Conservation (phyloP, 2,329 filamentous ascomycete species). For the Ceratocystis ficicola region DNA sequence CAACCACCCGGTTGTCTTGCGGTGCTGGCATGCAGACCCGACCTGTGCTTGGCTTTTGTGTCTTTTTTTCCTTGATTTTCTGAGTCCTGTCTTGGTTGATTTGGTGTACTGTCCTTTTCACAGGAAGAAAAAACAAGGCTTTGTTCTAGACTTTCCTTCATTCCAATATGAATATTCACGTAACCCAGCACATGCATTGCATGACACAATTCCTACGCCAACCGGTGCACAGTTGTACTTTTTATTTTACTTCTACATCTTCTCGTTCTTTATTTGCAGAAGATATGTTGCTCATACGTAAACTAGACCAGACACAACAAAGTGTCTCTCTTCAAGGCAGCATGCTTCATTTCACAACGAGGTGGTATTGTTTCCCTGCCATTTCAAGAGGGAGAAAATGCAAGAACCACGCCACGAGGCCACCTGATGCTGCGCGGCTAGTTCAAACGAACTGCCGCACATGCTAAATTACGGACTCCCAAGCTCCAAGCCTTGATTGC, state of each 20-base stretch:
- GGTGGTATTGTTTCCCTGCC: not conserved
- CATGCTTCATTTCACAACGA: slow-evolving; percentile 2
- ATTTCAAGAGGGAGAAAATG: not conserved
- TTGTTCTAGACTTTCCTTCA: not conserved
- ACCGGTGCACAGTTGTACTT: not conserved
- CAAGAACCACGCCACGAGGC: not conserved
- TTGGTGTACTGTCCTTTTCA: too few species aligned
- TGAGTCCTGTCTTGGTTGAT: not conserved
- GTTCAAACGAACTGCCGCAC: not conserved
- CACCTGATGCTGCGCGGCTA: too few species aligned
- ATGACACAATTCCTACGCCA: not conserved
- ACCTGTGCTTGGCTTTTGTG: not conserved
- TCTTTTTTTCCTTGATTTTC: not conserved
- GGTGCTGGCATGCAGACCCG: not conserved
- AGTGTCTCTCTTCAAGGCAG: not conserved
- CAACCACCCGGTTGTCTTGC: too few species aligned
- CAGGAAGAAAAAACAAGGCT: not conserved
- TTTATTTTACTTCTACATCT: not conserved
- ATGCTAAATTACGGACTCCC: too few species aligned
- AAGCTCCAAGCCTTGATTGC: too few species aligned
- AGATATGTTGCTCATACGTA: too few species aligned
- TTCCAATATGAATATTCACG: not conserved
- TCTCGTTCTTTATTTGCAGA: not conserved
- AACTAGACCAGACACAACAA: not conserved
- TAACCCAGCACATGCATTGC: not conserved